phyloP scores from a whole-genome alignment of 164 flowering plant species.

The Macadamia tetraphylla region DNA sequence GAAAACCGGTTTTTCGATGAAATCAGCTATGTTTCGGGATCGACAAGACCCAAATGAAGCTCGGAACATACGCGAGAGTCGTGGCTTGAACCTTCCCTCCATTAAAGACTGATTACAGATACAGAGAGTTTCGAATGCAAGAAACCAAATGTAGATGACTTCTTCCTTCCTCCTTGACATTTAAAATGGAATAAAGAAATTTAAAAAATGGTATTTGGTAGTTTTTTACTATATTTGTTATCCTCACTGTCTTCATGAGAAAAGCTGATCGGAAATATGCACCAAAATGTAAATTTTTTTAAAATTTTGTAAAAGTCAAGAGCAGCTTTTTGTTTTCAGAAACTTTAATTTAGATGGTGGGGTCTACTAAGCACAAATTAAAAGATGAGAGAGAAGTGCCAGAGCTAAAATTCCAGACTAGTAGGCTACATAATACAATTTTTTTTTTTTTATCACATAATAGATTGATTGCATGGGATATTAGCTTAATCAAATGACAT shows the following conservation, averaged over 20 bases:
- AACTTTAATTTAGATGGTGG: too few species aligned
- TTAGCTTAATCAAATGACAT: too few species aligned
- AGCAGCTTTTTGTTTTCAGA: too few species aligned
- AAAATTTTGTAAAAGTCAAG: too few species aligned
- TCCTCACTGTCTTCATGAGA: background rate
- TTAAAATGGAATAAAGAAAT: background rate
- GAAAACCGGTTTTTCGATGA: constrained; percentile 31
- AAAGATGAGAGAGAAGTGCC: too few species aligned
- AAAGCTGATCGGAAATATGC: background rate
- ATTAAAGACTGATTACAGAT: constrained; percentile 15
- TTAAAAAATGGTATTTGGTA: background rate
- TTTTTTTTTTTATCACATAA: too few species aligned
- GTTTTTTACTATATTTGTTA: background rate
- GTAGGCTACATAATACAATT: too few species aligned
- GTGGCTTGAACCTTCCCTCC: constrained; percentile 50
- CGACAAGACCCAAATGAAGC: constrained; percentile 54
- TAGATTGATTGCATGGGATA: too few species aligned
- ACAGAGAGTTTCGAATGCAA: background rate
- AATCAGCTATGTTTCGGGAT: constrained; percentile 37
- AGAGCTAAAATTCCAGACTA: too few species aligned
- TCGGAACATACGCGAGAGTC: constrained; percentile 50
- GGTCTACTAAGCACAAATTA: too few species aligned
- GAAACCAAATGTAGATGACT: background rate
- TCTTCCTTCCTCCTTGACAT: too few species aligned
- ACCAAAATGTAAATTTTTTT: background rate